phyloP scores from a whole-genome alignment of 768 basidiomycete genomes.

The Sarcomyxa edulis region DNA sequence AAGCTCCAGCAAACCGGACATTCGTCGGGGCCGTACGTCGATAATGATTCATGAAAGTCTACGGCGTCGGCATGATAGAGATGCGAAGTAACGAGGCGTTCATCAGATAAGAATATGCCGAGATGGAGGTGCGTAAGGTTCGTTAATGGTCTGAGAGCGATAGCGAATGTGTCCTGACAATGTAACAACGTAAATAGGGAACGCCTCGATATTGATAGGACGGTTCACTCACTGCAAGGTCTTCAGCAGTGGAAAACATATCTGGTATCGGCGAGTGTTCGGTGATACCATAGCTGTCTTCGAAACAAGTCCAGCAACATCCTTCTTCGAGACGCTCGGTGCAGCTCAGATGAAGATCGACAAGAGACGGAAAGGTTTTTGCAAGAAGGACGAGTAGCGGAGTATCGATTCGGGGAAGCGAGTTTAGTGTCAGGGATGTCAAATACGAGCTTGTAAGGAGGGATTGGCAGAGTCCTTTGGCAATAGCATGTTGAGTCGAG shows the following conservation, averaged over 20 bases:
- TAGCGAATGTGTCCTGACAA: slow-evolving; percentile 35
- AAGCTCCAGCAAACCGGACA: slow-evolving; percentile 29
- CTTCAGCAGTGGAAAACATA: slow-evolving; percentile 31
- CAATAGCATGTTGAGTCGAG: slow-evolving; percentile 35
- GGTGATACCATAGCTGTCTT: slow-evolving; percentile 49
- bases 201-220: not conserved
- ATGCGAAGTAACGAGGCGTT: slow-evolving; percentile 42
- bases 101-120: slow-evolving; percentile 59
- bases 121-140: slow-evolving; percentile 47
- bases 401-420: slow-evolving; percentile 53
- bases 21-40: slow-evolving; percentile 22
- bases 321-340: slow-evolving; percentile 50
- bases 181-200: slow-evolving; percentile 1
- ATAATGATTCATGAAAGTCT: slow-evolving; percentile 13
- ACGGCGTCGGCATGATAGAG: slow-evolving; percentile 27
- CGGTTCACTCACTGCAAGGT: slow-evolving; percentile 45
- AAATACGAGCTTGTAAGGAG: slow-evolving; percentile 28
- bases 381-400: slow-evolving; percentile 43
- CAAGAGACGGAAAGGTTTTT: slow-evolving; percentile 37
- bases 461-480: slow-evolving; percentile 26
- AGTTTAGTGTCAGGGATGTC: slow-evolving; percentile 43
- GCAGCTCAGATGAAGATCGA: slow-evolving; percentile 49
- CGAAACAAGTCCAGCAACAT: slow-evolving; percentile 64
- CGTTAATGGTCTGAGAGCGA: slow-evolving; percentile 38
- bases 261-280: slow-evolving; percentile 63